These are phyloP conservation scores for Rhizophagus clarus DNA, from an alignment of 192 early-diverging fungal species.

Conservation along the genomic window DNA sequence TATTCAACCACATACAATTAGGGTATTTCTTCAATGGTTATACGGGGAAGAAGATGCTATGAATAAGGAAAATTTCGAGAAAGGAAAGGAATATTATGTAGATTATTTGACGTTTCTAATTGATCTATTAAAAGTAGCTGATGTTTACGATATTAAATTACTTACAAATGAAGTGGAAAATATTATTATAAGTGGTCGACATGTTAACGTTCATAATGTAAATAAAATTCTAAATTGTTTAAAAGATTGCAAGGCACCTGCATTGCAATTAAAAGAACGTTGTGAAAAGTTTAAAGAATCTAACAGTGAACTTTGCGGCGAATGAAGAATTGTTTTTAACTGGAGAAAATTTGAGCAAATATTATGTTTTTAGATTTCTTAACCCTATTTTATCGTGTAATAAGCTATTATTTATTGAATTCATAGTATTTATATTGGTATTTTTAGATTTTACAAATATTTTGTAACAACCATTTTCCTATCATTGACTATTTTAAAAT, in stretches of 20 bases:
- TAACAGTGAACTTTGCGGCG: not conserved
- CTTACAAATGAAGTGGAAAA: not conserved
- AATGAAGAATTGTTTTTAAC: too few species aligned
- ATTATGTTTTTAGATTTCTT: too few species aligned
- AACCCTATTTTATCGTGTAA: too few species aligned
- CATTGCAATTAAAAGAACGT: not conserved
- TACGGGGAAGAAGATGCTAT: not conserved
- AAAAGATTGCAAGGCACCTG: not conserved
- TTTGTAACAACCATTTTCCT: too few species aligned
- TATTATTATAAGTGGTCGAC: not conserved
- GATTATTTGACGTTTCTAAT: not conserved
- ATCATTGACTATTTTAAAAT: too few species aligned
- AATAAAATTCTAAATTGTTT: not conserved
- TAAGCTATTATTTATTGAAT: too few species aligned
- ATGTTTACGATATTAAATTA: not conserved
- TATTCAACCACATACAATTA: not conserved
- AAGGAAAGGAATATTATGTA: not conserved
- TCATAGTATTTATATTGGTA: too few species aligned
- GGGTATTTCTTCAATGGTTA: constrained; percentile 1
- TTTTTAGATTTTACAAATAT: too few species aligned
- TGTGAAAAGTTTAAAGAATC: not conserved
- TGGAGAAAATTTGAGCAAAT: too few species aligned
- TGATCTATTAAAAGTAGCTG: not conserved
- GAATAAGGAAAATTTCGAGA: too few species aligned
- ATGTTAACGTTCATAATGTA: not conserved